A percentile compares a stretch with the other conserved stretches of the same genome.
phyloP scores from a whole-genome alignment of 1,139 yeast species.

The Lodderomyces beijingensis region DNA sequence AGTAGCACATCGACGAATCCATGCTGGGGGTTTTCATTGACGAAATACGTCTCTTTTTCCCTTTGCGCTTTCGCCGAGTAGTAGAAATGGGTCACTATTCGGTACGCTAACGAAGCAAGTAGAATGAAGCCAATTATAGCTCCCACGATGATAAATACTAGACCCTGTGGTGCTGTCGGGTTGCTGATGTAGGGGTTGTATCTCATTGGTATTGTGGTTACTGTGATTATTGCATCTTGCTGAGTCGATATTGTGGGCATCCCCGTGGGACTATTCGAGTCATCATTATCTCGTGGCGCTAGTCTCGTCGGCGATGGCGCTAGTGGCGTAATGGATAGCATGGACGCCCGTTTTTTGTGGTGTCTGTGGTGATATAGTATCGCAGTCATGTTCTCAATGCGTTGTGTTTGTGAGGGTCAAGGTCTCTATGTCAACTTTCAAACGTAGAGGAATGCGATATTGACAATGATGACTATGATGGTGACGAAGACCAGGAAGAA shows the following conservation, averaged over 20 bases:
- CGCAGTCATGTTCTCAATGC: too few relatives aligned
- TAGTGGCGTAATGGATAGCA: too few relatives aligned
- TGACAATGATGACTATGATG: slow-evolving; percentile 8
- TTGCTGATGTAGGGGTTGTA: slow-evolving; percentile 31
- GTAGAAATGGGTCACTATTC: slow-evolving; percentile 21
- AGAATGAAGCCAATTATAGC: slow-evolving; percentile 27
- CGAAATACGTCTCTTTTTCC: slow-evolving; percentile 33
- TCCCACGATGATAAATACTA: slow-evolving; percentile 45
- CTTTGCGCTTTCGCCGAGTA: slow-evolving; percentile 28
- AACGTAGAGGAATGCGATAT: too few relatives aligned
- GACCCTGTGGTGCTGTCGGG: slow-evolving; percentile 26
- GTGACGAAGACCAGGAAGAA: slow-evolving; percentile 1
- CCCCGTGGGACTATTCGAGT: background rate
- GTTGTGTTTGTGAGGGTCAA: too few relatives aligned
- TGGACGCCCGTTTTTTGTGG: too few relatives aligned
- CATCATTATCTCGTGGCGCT: too few relatives aligned
- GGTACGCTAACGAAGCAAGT: slow-evolving; percentile 18
- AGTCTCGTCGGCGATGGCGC: too few relatives aligned
- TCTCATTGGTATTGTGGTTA: slow-evolving; percentile 6
- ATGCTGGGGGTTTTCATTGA: slow-evolving; percentile 6
- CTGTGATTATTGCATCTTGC: too few relatives aligned
- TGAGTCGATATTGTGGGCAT: too few relatives aligned
- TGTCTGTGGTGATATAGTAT: too few relatives aligned
- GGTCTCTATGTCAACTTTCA: too few relatives aligned
- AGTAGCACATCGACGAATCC: slow-evolving; percentile 5